phyloP scores from a whole-genome alignment of 176 grass and related monocot species.

The Puccinellia tenuiflora region DNA sequence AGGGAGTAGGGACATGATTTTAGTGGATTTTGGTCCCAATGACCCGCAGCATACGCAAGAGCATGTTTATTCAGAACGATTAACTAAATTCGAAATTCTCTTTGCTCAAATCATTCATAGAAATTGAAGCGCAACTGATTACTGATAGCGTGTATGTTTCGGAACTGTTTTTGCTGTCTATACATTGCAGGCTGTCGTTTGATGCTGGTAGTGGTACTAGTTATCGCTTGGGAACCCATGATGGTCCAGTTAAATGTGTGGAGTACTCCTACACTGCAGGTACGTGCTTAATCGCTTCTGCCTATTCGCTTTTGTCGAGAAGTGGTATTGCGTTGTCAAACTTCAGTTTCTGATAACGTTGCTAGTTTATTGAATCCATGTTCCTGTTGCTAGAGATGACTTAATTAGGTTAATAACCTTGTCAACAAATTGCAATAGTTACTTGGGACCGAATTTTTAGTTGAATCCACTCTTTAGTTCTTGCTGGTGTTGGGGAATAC shows the following conservation, averaged over 20 bases:
- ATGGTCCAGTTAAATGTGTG: conserved; percentile 48
- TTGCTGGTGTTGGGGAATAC: background rate
- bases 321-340: background rate
- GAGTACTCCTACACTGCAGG: conserved; percentile 55
- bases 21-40: background rate
- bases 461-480: background rate
- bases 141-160: background rate
- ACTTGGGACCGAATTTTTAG: background rate
- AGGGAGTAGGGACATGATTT: background rate
- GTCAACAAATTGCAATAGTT: background rate
- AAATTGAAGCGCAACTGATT: background rate
- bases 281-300: conserved; percentile 17
- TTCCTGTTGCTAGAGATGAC: background rate
- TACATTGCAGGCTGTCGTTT: conserved; percentile 36
- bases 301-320: background rate
- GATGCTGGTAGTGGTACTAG: conserved; percentile 34
- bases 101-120: background rate
- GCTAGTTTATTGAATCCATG: conserved; percentile 10
- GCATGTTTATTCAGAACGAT: background rate
- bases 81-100: background rate
- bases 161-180: conserved; percentile 21
- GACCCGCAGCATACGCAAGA: background rate
- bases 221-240: conserved; percentile 54
- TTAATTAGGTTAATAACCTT: background rate
- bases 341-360: background rate